phyloP scores from a whole-genome alignment of 2,329 filamentous ascomycete species.

The Pyrenochaeta sp. region DNA sequence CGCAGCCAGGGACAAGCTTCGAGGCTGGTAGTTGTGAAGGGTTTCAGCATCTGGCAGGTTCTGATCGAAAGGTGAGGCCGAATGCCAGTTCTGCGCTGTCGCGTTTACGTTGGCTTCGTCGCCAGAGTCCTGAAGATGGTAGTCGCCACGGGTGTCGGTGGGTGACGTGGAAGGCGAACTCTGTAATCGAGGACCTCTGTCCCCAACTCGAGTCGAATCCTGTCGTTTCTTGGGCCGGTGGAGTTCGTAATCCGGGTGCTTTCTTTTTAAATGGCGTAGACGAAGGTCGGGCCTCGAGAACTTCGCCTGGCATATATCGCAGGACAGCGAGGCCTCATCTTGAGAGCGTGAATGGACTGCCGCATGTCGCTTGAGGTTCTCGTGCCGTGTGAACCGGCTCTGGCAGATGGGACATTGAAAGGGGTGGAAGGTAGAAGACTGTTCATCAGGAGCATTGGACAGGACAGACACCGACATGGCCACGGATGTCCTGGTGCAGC shows the following conservation, averaged over 20 bases:
- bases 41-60: background rate
- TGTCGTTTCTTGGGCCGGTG: background rate
- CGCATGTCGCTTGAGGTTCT: constrained; percentile 30
- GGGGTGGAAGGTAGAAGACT: constrained; percentile 18
- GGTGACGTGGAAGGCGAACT: background rate
- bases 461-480: background rate
- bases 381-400: constrained; percentile 29
- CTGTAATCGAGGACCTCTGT: background rate
- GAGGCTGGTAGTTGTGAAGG: background rate
- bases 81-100: background rate
- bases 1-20: background rate
- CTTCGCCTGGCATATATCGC: constrained; percentile 22
- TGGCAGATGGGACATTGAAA: constrained; percentile 27
- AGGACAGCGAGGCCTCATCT: constrained; percentile 15
- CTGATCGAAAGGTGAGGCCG: background rate
- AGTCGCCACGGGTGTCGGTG: background rate
- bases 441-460: background rate
- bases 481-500: background rate
- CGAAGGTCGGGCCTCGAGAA: constrained; percentile 29
- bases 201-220: background rate
- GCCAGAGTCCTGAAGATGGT: background rate
- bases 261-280: constrained; percentile 22
- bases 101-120: background rate
- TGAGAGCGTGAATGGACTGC: constrained; percentile 20
- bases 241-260: background rate